A percentile compares a stretch with the other conserved stretches of the same genome.
phyloP scores from a whole-genome alignment of 2,329 filamentous ascomycete genomes.

The Phoma sp. region DNA sequence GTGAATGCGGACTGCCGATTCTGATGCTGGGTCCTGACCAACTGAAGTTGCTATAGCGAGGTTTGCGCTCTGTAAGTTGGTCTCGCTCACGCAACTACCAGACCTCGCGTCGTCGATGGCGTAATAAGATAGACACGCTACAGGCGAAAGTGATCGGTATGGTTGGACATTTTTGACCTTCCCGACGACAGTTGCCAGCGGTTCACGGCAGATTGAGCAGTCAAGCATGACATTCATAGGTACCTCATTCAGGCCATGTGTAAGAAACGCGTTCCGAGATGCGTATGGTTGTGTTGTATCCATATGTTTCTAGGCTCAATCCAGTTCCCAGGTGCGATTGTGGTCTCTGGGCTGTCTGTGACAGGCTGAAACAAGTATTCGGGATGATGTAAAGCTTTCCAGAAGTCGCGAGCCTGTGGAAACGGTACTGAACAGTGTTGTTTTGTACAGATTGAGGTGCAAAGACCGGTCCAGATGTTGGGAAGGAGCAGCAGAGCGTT shows the following conservation, averaged over 20 bases:
- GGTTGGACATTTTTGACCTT: too few relatives aligned
- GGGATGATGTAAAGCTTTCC: too few relatives aligned
- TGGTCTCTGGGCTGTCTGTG: too few relatives aligned
- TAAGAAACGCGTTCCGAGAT: neutral
- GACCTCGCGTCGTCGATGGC: neutral
- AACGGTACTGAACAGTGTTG: too few relatives aligned
- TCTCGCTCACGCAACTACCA: too few relatives aligned
- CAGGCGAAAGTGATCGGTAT: neutral
- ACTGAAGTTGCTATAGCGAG: neutral
- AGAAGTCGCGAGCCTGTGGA: too few relatives aligned
- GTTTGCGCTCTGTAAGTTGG: too few relatives aligned
- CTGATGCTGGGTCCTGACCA: neutral
- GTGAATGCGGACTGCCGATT: neutral
- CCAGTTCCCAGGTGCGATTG: too few relatives aligned
- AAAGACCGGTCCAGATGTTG: neutral
- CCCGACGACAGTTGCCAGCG: neutral
- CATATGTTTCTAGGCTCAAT: neutral
- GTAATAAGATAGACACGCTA: neutral
- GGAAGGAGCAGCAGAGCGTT: neutral
- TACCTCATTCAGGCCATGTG: neutral
- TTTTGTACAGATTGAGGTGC: too few relatives aligned
- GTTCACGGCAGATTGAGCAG: slow-evolving; percentile 1
- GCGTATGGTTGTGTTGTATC: neutral
- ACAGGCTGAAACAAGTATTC: too few relatives aligned
- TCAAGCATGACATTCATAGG: neutral